Percentiles rank a stretch among this genome's conserved stretches.
Evolutionary conservation across 2,329 filamentous ascomycete species (phyloP).

Genomic region (Metarhizium robertsii): DNA sequence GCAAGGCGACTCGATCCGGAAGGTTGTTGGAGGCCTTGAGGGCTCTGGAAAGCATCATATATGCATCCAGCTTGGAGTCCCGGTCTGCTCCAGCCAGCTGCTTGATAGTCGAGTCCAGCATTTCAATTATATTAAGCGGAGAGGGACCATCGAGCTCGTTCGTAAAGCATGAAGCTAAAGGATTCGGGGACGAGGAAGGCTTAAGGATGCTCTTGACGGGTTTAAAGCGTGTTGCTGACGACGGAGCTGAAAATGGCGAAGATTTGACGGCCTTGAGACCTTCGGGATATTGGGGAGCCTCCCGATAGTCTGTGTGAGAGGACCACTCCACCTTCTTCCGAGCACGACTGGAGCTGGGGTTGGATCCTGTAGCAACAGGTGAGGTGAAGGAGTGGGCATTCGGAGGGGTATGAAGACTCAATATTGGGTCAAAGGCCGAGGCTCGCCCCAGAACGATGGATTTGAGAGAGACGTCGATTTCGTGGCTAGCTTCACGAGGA

Average conservation of each 20-base stretch:
- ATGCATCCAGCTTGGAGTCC: slow-evolving; percentile 72
- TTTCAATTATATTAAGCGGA: slow-evolving; percentile 56
- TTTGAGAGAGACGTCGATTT: slow-evolving; percentile 25
- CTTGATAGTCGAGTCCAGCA: slow-evolving; percentile 77
- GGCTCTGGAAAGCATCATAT: slow-evolving; percentile 66
- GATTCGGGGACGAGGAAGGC: slow-evolving; percentile 41
- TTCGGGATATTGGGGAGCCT: slow-evolving; percentile 36
- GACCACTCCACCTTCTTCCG: slow-evolving; percentile 51
- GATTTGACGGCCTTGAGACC: slow-evolving; percentile 26
- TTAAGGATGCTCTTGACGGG: slow-evolving; percentile 71
- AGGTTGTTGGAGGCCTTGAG: slow-evolving; percentile 76
- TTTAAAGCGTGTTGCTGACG: slow-evolving; percentile 24
- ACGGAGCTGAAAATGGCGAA: slow-evolving; percentile 30
- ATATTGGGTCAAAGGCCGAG: slow-evolving; percentile 26
- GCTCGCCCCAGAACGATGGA: slow-evolving; percentile 24
- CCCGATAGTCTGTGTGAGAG: slow-evolving; percentile 45
- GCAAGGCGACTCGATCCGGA: slow-evolving; percentile 63
- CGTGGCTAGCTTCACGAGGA: slow-evolving; percentile 43
- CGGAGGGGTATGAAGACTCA: slow-evolving; percentile 42
- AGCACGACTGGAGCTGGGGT: slow-evolving; percentile 32
- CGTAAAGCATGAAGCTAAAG: slow-evolving; percentile 30
- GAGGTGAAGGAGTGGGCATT: slow-evolving; percentile 35
- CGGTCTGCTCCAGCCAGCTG: slow-evolving; percentile 69
- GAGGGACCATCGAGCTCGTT: slow-evolving; percentile 30
- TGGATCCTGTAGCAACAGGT: slow-evolving; percentile 29